phyloP scores from a whole-genome alignment of 805 yeast genomes.

The Candida ulmi region DNA sequence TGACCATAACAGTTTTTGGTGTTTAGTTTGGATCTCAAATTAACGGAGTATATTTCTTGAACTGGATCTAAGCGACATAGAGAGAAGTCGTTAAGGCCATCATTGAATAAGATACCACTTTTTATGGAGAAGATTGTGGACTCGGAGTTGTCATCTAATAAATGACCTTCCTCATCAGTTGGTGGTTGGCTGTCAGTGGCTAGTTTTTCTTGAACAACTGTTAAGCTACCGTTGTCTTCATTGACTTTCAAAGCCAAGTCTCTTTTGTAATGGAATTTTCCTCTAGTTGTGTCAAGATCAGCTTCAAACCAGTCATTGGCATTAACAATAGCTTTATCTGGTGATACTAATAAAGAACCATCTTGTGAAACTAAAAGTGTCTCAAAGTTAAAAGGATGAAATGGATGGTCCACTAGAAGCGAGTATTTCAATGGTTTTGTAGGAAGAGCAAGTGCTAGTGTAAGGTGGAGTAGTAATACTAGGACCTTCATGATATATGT shows the following conservation, averaged over 20 bases:
- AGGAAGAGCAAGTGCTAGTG: slow-evolving; percentile 4
- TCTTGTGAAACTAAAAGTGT: slow-evolving; percentile 26
- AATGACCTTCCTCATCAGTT: background rate
- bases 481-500: background rate
- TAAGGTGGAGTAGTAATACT: background rate
- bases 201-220: background rate
- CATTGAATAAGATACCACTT: slow-evolving; percentile 12
- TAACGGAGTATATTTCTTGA: slow-evolving; percentile 5
- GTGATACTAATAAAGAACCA: slow-evolving; percentile 28
- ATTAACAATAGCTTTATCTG: too few relatives aligned
- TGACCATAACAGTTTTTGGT: slow-evolving; percentile 3
- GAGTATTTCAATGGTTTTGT: slow-evolving; percentile 7
- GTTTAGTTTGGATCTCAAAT: slow-evolving; percentile 1
- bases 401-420: slow-evolving; percentile 2
- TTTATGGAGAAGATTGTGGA: slow-evolving; percentile 11
- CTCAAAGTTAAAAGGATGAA: slow-evolving; percentile 7
- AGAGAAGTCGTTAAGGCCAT: slow-evolving; percentile 7
- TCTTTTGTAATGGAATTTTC: slow-evolving; percentile 42
- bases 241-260: slow-evolving; percentile 25
- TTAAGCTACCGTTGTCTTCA: background rate
- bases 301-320: slow-evolving; percentile 35
- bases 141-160: background rate
- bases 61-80: slow-evolving; percentile 5
- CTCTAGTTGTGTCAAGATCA: slow-evolving; percentile 45
- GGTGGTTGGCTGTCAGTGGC: background rate